Base-by-base conservation (phyloP, 2,329 filamentous ascomycete species). In the Aureobasidium sp. region DNA sequence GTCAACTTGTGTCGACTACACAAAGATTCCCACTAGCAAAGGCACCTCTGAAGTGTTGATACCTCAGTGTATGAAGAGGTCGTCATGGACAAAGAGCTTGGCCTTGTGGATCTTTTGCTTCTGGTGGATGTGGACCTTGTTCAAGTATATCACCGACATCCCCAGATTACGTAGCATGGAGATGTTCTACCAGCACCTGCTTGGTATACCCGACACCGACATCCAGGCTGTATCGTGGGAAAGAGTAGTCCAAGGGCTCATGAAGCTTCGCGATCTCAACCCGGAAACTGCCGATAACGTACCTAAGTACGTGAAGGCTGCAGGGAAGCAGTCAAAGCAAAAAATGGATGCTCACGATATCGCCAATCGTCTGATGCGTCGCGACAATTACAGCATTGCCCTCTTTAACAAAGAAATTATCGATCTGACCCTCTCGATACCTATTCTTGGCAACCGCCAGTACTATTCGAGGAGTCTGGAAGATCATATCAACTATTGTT, bases 201-300 rank as follows among this genome's bases (percentile, higher is more conserved):
- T 98, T 13, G 91, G 93, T 45, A 94, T 98, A 50, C 92, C 93
- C 4, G 90, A 93, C 75, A 86, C 91, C 65, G 95, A 98, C 72
- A 96, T 98, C 81, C 95, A 98, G 77, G 97, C 94, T 0, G 92
- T 97, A 59, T 95, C 95, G 8, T 98, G 95, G 95, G 93, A 97
- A 75, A 92, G 96, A 69, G 88, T 97, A 31, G 94, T 98, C 27
- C 92, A 89, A 67, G 91, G 94, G 42, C 86, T 98, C 67, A 97
- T 97, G 88, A 88, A 89, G 9, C 79, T 98, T 27, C 88, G 95
- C 68, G 94, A 97, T 74, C 87, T 93, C 36, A 97, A 98, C 72
- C 90, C 95, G n/a, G 90, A 91, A 68, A 97, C 95, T n/a, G 68
- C 68, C 9, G 66, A 64, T 4, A 65, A 38, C 6, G 27, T 66